These are phyloP conservation scores for Mesembryanthemum crystallinum DNA, from an alignment of 148 eudicot species.

Conservation along the genomic window DNA sequence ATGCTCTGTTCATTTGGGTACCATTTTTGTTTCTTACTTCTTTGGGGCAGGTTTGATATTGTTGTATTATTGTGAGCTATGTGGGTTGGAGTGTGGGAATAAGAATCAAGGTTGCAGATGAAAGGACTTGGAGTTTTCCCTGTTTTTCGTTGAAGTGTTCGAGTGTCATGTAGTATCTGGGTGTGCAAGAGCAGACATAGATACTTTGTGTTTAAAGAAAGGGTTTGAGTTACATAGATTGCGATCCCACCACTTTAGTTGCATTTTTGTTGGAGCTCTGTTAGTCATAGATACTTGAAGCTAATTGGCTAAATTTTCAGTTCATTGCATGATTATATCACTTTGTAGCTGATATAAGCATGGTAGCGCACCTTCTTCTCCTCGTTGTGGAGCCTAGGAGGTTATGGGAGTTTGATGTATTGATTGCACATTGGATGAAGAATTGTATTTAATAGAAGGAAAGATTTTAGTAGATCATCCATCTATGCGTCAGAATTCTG, in stretches of 20 bases:
- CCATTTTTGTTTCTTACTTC: too few species aligned
- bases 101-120: too few species aligned
- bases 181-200: not conserved
- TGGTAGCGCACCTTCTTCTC: not conserved
- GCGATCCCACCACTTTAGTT: not conserved
- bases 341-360: slow-evolving; percentile 1
- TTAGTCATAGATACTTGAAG: not conserved
- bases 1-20: too few species aligned
- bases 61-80: too few species aligned
- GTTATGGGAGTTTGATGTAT: not conserved
- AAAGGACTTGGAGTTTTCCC: too few species aligned
- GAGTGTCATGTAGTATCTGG: not conserved
- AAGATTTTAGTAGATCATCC: not conserved
- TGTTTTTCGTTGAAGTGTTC: too few species aligned
- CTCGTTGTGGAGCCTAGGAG: not conserved
- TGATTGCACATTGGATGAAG: not conserved
- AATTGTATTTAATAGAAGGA: not conserved
- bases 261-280: not conserved
- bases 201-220: not conserved
- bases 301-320: not conserved
- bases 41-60: too few species aligned
- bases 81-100: too few species aligned
- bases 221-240: not conserved
- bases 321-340: not conserved
- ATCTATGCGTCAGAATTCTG: not conserved